Evolutionary conservation across 164 flowering plant genomes (phyloP), one percentile per base, ranked within the genome.

Genomic region (Echeveria elegans): DNA sequence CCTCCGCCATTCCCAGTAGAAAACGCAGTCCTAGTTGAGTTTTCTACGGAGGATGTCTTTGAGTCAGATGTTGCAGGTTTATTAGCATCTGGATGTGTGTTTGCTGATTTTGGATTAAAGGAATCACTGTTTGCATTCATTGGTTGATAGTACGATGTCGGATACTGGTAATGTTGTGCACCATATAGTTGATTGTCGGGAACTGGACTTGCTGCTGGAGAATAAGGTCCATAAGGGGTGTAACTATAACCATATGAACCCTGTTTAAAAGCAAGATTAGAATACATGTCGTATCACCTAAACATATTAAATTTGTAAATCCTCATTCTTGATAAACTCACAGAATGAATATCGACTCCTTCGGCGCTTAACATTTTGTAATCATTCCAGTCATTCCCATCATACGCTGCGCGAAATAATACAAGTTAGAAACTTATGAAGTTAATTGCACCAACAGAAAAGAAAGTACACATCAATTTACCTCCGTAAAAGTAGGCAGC

Each of bases 81-180:
- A 10, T 86, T 68, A 72, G 77, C 76, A 18, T 86, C 88, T 0
- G 71, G 79, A 45, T 79, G 78, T 0, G 80, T 9, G 52, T 77
- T 52, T 48, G 74, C 68, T 32, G 76, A 76, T 59, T 48, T 77
- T 7, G 85, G 69, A 4, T 73, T 62, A 67, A 64, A 82, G 0
- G 77, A 75, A 6, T 77, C 84, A 76, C 68, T 78, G 29, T 78
- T 71, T 32, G 86, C 79, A 41, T 76, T 77, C 41, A 79, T 66
- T 2, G 85, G 81, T 72, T 79, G 88, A 71, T 82, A 86, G 71
- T 81, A 90, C n/a, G 79, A 80, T 10, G 78, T 31, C 10, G 88
- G 86, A 71, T 88, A 90, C 70, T 87, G 95, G 67, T 87, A 90
- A 21, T 84, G 90, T 67, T 86, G 95, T n/a, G n/a, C n/a, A n/a